Evolutionary conservation across 108 stramenopile species (phyloP), one percentile per base, ranked within the genome.

Genomic region (Skeletonema potamos): DNA sequence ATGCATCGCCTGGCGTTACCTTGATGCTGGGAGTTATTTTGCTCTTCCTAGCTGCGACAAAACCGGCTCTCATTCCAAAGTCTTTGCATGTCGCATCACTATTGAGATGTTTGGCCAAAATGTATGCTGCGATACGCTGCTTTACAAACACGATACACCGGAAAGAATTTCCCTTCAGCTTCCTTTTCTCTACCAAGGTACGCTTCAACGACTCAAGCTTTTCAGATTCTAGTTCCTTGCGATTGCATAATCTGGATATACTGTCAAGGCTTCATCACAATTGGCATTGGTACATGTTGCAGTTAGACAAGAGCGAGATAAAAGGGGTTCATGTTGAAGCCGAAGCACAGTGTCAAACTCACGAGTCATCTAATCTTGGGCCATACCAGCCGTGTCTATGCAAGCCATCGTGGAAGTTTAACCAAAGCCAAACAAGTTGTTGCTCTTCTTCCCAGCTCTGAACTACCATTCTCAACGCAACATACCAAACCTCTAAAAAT

Each of bases 371-470:
- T 18, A 76, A 33, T 24, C 22, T 17, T 32, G 54, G 67, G 32
- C 74, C 39, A 37, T 54, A 68, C 74, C 74, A 76, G 17, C 67
- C 67, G 22, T 76, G 37, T 15, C 20, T 74, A 1, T 58, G 66
- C 46, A 74, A 59, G 0, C 59, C 77, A 44, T 72, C 32, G 22
- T 73, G 29, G 9, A 73, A 58, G 24, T 10, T 60, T 33, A 82
- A 37, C 82, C 82, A 82, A n/a, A 74, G 72, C 18, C 73, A 39
- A 3, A 63, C 66, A 1, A 82, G 64, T 17, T 55, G 60, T 59
- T 79, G 77, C 6, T 82, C 82, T 62, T 82, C 82, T 55, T 82
- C 82, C 82, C 82, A 82, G 11, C 57, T 78, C 68, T 73, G 72
- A 11, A 78, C 77, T 33, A 79, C 32, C 32, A 82, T 51, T 28